Base-by-base conservation (phyloP, 2,329 filamentous ascomycete genomes). In the Fusarium continuum region DNA sequence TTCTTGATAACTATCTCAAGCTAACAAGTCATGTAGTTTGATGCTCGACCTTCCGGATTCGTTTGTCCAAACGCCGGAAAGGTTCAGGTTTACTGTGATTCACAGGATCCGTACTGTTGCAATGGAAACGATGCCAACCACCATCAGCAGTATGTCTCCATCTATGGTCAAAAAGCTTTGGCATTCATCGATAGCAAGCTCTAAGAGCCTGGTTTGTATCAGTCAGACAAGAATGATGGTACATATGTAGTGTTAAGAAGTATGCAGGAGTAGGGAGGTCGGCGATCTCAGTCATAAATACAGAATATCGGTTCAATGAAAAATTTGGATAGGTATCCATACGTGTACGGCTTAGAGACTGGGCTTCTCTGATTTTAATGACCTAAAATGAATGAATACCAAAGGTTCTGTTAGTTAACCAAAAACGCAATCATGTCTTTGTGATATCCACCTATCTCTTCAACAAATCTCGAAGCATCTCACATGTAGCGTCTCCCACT, bases 61-160 rank as follows among this genome's bases (percentile, higher is more conserved):
- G 75, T 74, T 38, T 89, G 87, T 76, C 81, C 84, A 9, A 79
- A 74, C 59, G 70, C 75, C 8, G 70, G 64, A 70, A 86, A 84
- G 68, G 84, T 89, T 65, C 78, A 88, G 75, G 86, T 84, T 5
- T 90, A 89, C 79, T 90, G 88, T 73, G 87, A 90, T 66, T 76
- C 82, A 5, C 70, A 82, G 4, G 87, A 90, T 62, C 86, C 86
- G 0, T 89, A 87, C 76, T 90, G 88, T 80, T 90, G 86, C 75
- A 87, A 83, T 35, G 88, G 87, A 43, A 87, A 81, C 67, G 80
- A 89, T 57, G 78, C 81, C 22, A 82, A 83, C 67, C 80, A 82
- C 7, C 87, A 89, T 73, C 83, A 88, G 72, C 81, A 85, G 44
- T 90, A 90, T 56, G 86, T 85, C n/a, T 79, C 76, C 59, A 84